These are phyloP conservation scores for Catenaria anguillulae DNA, from an alignment of 371 early-diverging fungal genomes.

Conservation along the genomic window DNA sequence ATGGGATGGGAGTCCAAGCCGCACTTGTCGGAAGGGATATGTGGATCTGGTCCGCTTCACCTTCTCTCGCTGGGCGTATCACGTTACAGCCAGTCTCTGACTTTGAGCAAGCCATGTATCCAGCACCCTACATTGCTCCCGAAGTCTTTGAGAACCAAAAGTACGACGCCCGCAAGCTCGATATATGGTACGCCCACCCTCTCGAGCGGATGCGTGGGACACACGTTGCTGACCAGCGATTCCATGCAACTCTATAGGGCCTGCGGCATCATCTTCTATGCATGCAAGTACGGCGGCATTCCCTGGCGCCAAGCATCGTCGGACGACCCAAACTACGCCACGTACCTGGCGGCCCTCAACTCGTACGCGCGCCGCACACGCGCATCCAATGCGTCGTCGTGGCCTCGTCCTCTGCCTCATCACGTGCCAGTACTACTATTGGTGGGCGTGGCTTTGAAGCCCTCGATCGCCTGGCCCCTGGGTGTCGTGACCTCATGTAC, in stretches of 20 bases:
- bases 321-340: conserved; percentile 36
- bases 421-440: not conserved
- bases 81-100: too few species aligned
- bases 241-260: not conserved
- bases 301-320: conserved; percentile 58
- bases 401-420: too few species aligned
- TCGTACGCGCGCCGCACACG: not conserved
- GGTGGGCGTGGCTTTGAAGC: conserved; percentile 28
- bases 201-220: too few species aligned
- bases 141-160: conserved; percentile 44
- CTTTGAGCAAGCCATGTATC: too few species aligned
- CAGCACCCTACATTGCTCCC: conserved; percentile 78
- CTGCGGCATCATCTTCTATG: conserved; percentile 57
- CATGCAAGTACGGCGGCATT: conserved; percentile 55
- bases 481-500: conserved; percentile 42
- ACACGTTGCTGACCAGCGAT: too few species aligned
- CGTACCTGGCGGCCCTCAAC: conserved; percentile 4
- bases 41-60: conserved; percentile 47
- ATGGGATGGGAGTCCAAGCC: conserved; percentile 52
- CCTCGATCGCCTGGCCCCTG: conserved; percentile 37
- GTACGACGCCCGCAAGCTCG: conserved; percentile 65
- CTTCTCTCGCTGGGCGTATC: too few species aligned
- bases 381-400: not conserved
- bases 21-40: conserved; percentile 55
- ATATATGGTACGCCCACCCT: conserved; percentile 79